These are phyloP conservation scores for Alternaria sp. DNA, from an alignment of 2,329 filamentous ascomycete species.

Conservation along the genomic window DNA sequence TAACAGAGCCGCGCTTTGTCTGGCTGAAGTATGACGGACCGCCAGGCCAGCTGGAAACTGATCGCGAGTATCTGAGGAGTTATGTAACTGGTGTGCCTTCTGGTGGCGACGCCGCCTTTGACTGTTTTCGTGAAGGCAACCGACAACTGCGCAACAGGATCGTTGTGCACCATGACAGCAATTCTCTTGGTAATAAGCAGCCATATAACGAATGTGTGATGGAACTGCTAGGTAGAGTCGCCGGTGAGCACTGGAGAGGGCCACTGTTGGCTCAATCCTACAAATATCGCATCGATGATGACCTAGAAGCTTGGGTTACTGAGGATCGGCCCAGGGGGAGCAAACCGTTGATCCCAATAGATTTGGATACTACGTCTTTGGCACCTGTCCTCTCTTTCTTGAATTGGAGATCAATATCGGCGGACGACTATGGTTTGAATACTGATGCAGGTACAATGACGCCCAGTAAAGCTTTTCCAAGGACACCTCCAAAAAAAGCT, in stretches of 20 bases:
- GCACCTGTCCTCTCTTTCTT: background rate
- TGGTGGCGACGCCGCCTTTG: background rate
- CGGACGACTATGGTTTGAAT: too few relatives aligned
- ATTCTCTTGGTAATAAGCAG: background rate
- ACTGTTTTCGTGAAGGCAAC: background rate
- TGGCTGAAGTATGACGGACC: background rate
- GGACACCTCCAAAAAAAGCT: too few relatives aligned
- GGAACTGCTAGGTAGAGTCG: background rate
- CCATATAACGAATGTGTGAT: background rate
- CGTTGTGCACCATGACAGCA: background rate
- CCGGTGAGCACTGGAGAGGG: background rate
- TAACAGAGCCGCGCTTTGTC: background rate
- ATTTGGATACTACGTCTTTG: background rate
- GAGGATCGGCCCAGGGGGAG: background rate
- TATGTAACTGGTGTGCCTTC: background rate
- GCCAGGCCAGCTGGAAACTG: background rate
- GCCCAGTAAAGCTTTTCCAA: too few relatives aligned
- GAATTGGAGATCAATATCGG: too few relatives aligned
- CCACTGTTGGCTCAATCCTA: background rate
- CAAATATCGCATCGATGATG: background rate
- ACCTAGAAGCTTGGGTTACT: background rate
- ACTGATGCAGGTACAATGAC: too few relatives aligned
- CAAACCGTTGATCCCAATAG: background rate
- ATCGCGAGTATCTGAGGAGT: background rate
- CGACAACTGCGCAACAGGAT: background rate